phyloP scores from a whole-genome alignment of 2,329 filamentous ascomycete species.

The Beauveria bassiana region DNA sequence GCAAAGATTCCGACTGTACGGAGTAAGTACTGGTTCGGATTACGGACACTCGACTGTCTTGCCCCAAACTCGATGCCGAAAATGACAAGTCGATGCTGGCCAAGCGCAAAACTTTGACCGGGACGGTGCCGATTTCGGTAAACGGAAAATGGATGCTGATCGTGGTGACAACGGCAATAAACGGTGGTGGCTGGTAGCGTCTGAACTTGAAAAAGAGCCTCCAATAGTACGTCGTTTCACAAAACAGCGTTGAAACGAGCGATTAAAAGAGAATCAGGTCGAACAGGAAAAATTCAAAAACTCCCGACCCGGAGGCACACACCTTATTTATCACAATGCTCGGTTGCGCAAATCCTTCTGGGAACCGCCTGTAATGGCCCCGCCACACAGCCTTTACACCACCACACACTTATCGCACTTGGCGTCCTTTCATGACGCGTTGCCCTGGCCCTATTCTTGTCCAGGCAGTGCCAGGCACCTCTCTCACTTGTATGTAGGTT shows the following conservation, averaged over 20 bases:
- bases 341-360: constrained; percentile 1
- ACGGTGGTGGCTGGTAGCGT: not conserved
- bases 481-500: not conserved
- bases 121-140: constrained; percentile 1
- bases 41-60: not conserved
- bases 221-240: not conserved
- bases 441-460: not conserved
- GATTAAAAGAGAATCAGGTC: not conserved
- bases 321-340: constrained; percentile 5
- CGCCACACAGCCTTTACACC: constrained; percentile 11
- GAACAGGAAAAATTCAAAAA: not conserved
- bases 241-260: constrained; percentile 1
- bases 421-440: constrained; percentile 10
- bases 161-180: not conserved
- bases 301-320: not conserved
- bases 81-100: constrained; percentile 2
- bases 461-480: not conserved
- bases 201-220: not conserved
- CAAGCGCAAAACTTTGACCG: not conserved
- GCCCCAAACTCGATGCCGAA: not conserved
- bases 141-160: not conserved
- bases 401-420: constrained; percentile 2
- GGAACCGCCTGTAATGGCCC: constrained; percentile 2
- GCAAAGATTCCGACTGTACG: not conserved
- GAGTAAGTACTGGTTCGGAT: too few relatives aligned